Percentiles rank a stretch among this genome's conserved stretches.
Conservation (phyloP, 208 protist genomes). For the Naegleria fowleri region DNA sequence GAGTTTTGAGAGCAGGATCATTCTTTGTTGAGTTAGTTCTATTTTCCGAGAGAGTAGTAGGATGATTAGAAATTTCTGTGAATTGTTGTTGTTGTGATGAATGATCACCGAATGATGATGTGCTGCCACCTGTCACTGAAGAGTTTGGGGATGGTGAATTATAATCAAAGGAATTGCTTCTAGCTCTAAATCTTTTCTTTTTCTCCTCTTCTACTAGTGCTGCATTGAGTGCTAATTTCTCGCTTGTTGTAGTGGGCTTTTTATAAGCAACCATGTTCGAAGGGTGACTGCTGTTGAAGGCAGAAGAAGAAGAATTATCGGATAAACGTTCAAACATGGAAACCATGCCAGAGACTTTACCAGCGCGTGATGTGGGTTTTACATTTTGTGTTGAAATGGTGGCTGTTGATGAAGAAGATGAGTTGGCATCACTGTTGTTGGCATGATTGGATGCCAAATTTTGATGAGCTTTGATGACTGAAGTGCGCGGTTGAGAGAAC, state of each 20-base stretch:
- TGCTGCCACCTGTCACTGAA: background rate
- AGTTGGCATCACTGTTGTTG: background rate
- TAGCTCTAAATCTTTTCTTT: background rate
- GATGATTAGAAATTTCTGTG: background rate
- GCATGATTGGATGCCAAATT: background rate
- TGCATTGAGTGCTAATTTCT: background rate
- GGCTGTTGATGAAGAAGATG: background rate
- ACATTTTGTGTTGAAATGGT: background rate
- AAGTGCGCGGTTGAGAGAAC: too few species aligned
- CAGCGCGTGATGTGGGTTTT: background rate
- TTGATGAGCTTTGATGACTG: too few species aligned
- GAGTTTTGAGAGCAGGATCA: background rate
- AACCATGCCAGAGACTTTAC: background rate
- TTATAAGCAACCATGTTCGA: background rate
- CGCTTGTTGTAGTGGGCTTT: background rate
- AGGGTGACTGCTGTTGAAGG: too few species aligned
- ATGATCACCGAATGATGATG: background rate
- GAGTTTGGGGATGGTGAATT: background rate
- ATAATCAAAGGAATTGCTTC: conserved; percentile 6
- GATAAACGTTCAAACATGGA: background rate
- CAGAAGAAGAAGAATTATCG: background rate
- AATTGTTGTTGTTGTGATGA: background rate
- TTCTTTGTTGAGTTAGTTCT: background rate
- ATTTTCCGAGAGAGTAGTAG: background rate
- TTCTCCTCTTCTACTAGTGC: background rate